These are phyloP conservation scores for Abelmoschus esculentus DNA, from an alignment of 345 rosid genomes.

Conservation along the genomic window DNA sequence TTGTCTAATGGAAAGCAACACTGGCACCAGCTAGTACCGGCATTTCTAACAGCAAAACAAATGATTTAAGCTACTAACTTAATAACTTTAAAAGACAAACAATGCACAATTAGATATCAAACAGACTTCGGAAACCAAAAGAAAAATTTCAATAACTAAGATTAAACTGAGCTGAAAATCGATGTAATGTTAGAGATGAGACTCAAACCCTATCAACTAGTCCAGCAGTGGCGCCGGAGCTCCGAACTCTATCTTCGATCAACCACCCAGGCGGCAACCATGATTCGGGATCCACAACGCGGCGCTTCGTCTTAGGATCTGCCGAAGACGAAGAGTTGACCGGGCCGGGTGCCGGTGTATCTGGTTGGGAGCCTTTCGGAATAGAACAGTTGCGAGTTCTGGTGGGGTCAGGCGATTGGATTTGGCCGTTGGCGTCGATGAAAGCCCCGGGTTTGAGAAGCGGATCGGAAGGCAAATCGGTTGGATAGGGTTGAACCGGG, in stretches of 20 bases:
- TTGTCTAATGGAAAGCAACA: not conserved
- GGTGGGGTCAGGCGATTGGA: slow-evolving; percentile 1
- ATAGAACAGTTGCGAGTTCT: slow-evolving; percentile 3
- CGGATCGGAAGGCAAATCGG: slow-evolving; percentile 25
- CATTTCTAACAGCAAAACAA: not conserved
- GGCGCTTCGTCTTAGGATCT: slow-evolving; percentile 19
- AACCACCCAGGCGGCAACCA: slow-evolving; percentile 76
- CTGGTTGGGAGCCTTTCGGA: slow-evolving; percentile 17
- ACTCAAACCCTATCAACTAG: slow-evolving; percentile 55
- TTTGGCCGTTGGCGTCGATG: slow-evolving; percentile 25
- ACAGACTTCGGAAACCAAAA: not conserved
- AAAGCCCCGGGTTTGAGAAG: slow-evolving; percentile 39
- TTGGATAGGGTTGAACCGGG: not conserved
- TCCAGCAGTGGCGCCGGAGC: slow-evolving; percentile 76
- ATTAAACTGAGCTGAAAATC: not conserved
- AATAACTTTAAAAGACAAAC: not conserved
- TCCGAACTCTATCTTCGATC: slow-evolving; percentile 64
- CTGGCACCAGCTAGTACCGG: not conserved
- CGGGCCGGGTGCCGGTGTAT: not conserved
- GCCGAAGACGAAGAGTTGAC: slow-evolving; percentile 6
- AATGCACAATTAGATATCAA: not conserved
- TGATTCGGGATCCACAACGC: slow-evolving; percentile 7
- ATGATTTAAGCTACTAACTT: no score
- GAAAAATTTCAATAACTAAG: not conserved
- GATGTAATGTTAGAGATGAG: not conserved